Evolutionary conservation across 73 alveolate genomes (phyloP).

Genomic region (Paramecium pentaurelia): DNA sequence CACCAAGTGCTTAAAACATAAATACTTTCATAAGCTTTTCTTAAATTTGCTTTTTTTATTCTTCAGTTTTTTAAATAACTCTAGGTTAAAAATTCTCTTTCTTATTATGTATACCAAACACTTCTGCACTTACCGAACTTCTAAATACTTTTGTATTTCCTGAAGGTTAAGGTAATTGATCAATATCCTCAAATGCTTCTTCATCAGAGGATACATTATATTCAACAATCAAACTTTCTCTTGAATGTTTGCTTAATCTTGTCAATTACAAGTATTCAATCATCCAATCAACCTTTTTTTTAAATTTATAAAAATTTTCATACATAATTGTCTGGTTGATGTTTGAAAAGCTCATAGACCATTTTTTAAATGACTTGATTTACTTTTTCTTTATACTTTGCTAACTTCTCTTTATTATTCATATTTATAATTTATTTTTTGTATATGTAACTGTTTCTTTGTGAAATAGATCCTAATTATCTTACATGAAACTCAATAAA

Average conservation of each 20-base stretch:
- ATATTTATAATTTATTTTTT: neutral
- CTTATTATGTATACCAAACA: constrained; percentile 90
- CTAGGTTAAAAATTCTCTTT: constrained; percentile 81
- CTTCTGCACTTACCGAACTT: constrained; percentile 94
- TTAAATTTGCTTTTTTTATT: constrained; percentile 70
- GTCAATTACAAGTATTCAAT: neutral
- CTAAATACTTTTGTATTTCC: constrained; percentile 26
- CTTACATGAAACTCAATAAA: no score
- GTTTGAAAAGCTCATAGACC: constrained; percentile 30
- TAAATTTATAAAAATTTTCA: no score
- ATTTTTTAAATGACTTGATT: neutral
- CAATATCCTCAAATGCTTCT: neutral
- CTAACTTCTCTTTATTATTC: neutral
- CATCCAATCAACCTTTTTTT: constrained; percentile 19
- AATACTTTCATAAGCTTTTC: constrained; percentile 55
- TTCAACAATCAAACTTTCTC: neutral
- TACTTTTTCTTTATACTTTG: neutral
- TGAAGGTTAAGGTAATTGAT: neutral
- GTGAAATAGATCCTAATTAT: neutral
- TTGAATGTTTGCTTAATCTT: neutral
- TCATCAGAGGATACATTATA: constrained; percentile 4
- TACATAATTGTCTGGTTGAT: constrained; percentile 35
- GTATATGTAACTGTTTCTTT: neutral
- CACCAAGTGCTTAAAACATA: constrained; percentile 68
- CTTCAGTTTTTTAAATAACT: constrained; percentile 82